Base-by-base conservation (phyloP, 176 grass and related monocot genomes). In the Raddia distichophylla region DNA sequence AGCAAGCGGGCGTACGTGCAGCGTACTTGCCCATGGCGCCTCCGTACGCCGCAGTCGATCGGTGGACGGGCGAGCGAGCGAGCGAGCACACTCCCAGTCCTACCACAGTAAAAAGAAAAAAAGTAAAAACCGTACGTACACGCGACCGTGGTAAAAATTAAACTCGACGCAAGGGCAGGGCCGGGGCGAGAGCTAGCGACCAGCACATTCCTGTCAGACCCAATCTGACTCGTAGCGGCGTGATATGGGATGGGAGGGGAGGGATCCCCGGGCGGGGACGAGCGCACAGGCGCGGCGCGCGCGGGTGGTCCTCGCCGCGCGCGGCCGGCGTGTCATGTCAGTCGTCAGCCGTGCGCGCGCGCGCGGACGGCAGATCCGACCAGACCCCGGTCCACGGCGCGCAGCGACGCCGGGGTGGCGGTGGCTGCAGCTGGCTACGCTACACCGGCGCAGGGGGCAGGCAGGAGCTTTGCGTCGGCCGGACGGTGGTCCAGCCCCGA, bases 301-400 rank as follows among this genome's bases (percentile, higher is more conserved):
- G 37, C 37, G 37, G 37, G 73, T 77, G 73, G 82, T 78, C 83
- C 83, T 43, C 3, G 8, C 64, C 37, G 37, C 37, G 37, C 37
- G 37, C 37, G 37, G 37, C 37, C 37, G 37, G 37, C 37, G 37
- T 40, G 37, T 40, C 37, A 5, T 40, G 37, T 40, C 37, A 27
- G 22, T 4, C 3, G 77, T 46, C 47, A 71, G 48, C 68, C 45
- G 46, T 18, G 45, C 67, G 13, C 34, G 77, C 11, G 56, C 9
- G 56, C 55, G 0, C 55, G 45, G 54, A 55, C 7, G 51, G 51
- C 83, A 82, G 87, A 86, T 89, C 87, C 87, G 83, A 85, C 83
- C 87, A 82, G 87, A 89, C 72, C 78, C 78, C 87, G 83, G 87
- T 89, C 83, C 87, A 89, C 87, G 83, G 83, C 65, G 78, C 87